Conservation (phyloP, 73 alveolate genomes). For the Blepharisma japonicum region DNA sequence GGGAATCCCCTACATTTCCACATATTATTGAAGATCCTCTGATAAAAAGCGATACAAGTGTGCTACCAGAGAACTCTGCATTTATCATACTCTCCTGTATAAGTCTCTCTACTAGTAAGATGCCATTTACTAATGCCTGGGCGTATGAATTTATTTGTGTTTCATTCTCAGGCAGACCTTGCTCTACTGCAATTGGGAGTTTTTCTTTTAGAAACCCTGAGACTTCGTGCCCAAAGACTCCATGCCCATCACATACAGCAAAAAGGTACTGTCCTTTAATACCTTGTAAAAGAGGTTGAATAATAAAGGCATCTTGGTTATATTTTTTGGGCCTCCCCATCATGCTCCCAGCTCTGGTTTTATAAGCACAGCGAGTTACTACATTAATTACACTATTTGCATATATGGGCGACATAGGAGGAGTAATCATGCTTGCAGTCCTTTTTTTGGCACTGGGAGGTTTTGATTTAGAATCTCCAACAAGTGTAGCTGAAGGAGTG, state of each 20-base stretch:
- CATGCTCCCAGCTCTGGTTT: not conserved
- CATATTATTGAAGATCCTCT: slow-evolving; percentile 37
- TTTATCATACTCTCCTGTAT: slow-evolving; percentile 33
- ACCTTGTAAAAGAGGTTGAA: not conserved
- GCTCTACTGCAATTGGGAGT: slow-evolving; percentile 54
- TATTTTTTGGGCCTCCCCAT: not conserved
- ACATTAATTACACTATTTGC: not conserved
- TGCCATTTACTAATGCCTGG: not conserved
- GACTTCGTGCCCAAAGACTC: slow-evolving; percentile 89
- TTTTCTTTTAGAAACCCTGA: slow-evolving; percentile 74
- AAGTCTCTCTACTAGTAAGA: not conserved
- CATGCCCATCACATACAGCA: slow-evolving; percentile 98
- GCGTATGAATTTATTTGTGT: not conserved
- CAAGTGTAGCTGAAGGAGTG: too few relatives aligned
- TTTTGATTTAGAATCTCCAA: too few relatives aligned
- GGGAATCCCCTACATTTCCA: slow-evolving; percentile 48
- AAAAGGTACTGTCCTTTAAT: slow-evolving; percentile 58
- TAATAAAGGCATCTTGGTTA: not conserved
- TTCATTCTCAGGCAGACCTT: not conserved
- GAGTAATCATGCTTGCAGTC: too few relatives aligned
- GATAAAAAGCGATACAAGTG: slow-evolving; percentile 35
- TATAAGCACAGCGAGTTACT: not conserved
- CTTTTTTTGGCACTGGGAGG: too few relatives aligned
- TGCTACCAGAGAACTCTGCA: slow-evolving; percentile 39
- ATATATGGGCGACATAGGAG: too few relatives aligned